These are phyloP conservation scores for Epichloe amarillans DNA, from an alignment of 2,329 filamentous ascomycete species.

Conservation along the genomic window DNA sequence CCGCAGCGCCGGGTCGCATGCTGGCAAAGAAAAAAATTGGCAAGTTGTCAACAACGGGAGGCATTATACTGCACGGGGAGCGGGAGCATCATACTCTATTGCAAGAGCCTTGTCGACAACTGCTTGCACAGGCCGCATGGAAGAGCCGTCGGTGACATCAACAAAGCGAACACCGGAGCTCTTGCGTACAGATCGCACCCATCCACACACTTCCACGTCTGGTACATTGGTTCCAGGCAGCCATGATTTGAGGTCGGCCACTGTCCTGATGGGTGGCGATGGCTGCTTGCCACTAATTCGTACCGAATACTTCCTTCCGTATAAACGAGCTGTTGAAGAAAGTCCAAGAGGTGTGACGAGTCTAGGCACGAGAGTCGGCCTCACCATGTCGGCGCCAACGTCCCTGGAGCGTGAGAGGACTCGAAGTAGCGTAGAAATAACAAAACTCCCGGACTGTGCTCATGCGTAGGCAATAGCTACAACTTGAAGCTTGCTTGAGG, in stretches of 20 bases:
- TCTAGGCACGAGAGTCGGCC: neutral
- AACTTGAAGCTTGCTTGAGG: too few relatives aligned
- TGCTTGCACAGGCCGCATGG: slow-evolving; percentile 64
- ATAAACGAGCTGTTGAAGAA: neutral
- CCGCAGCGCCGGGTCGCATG: slow-evolving; percentile 67
- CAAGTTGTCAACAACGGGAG: neutral
- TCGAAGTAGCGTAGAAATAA: neutral
- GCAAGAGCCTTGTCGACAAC: slow-evolving; percentile 61
- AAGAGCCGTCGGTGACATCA: slow-evolving; percentile 77
- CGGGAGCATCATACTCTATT: slow-evolving; percentile 45
- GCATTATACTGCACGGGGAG: slow-evolving; percentile 13
- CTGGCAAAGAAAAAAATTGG: slow-evolving; percentile 29
- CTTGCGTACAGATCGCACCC: slow-evolving; percentile 70
- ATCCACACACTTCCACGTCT: slow-evolving; percentile 58
- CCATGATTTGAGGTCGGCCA: slow-evolving; percentile 45
- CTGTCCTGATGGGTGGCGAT: slow-evolving; percentile 25
- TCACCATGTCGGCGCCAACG: neutral
- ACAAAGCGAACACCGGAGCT: slow-evolving; percentile 79
- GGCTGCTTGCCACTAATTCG: slow-evolving; percentile 13
- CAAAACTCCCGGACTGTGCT: neutral
- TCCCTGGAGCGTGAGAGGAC: neutral
- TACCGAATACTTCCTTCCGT: slow-evolving; percentile 20
- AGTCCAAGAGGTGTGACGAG: neutral
- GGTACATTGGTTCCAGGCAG: slow-evolving; percentile 28
- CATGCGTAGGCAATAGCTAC: neutral